Base-by-base conservation (phyloP, 2,329 filamentous ascomycete species). In the Botrytis pseudocinerea region DNA sequence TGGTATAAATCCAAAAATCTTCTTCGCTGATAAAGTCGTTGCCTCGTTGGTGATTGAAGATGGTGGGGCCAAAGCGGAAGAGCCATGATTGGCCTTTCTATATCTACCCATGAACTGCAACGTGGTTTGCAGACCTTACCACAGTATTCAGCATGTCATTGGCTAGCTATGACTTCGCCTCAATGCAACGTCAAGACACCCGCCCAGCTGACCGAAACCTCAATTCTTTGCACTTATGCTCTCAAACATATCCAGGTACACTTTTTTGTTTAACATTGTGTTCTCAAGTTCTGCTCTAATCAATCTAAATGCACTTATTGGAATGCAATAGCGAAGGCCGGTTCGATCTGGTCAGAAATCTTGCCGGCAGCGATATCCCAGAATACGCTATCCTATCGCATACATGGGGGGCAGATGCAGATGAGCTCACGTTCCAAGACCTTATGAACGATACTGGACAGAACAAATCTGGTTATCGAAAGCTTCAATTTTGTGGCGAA, bases 341-440 rank as follows among this genome's bases (percentile, higher is more conserved):
- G 57, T 28, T 77, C 48, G 70, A 68, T 66, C 61, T 77, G 6
- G 62, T 68, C 25, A 32, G 64, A 28, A 32, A 68, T 46, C 28
- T 77, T 42, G 60, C 71, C 72, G 66, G 44, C 48, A 60, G 71
- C 6, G 35, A 74, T 2, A 71, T 74, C 62, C 77, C 78, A 57
- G 16, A 69, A 10, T 79, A 79, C 76, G 77, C 76, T 32, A 80
- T 79, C 44, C 77, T 79, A 65, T 78, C 76, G 18, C 76, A 79
- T 61, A 79, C 66, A 64, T 80, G 77, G 78, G 77, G 73, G 71
- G 46, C 59, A 28, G 73, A 76, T 62, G 48, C 14, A 38, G 74
- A 74, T 18, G 75, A 77, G 54, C 73, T 76, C 22, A 77, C 63
- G 22, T 76, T 75, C n/a, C 57, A 73, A 63, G 73, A 76, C 40